A percentile compares a stretch with the other conserved stretches of the same genome.
Conservation (phyloP, 1,284 basidiomycete species). For the Pyrrhoderma noxium region DNA sequence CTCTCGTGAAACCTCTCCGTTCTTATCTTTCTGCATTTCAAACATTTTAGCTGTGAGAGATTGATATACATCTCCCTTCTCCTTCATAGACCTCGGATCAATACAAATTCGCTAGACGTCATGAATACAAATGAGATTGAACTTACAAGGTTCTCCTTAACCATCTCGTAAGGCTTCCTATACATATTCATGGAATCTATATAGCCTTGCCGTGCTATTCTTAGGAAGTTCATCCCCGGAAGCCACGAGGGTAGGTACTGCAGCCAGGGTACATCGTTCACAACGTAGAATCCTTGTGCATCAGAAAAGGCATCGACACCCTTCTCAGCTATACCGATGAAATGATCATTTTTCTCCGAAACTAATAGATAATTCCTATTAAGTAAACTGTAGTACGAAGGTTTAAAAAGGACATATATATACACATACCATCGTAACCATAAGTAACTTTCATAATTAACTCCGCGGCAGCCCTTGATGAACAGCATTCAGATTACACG, state of each 20-base stretch:
- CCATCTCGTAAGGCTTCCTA: conserved; percentile 6
- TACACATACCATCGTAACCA: conserved; percentile 12
- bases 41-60: no score
- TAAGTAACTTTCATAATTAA: conserved; percentile 17
- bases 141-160: conserved; percentile 9
- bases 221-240: conserved; percentile 28
- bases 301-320: conserved; percentile 6
- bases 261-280: conserved; percentile 9
- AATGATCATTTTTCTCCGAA: conserved; percentile 15
- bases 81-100: no score
- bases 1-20: not conserved
- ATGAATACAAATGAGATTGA: conserved; percentile 36
- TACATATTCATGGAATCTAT: conserved; percentile 3
- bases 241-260: conserved; percentile 14
- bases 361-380: not conserved
- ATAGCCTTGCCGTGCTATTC: conserved; percentile 47
- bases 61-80: no score
- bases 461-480: no score
- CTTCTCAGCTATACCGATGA: conserved; percentile 15
- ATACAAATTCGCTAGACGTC: no score
- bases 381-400: not conserved
- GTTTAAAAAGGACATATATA: not conserved
- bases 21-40: no score
- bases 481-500: not conserved
- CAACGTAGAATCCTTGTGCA: conserved; percentile 10